phyloP scores from a whole-genome alignment of 768 basidiomycete genomes.

The Lactarius deliciosus region DNA sequence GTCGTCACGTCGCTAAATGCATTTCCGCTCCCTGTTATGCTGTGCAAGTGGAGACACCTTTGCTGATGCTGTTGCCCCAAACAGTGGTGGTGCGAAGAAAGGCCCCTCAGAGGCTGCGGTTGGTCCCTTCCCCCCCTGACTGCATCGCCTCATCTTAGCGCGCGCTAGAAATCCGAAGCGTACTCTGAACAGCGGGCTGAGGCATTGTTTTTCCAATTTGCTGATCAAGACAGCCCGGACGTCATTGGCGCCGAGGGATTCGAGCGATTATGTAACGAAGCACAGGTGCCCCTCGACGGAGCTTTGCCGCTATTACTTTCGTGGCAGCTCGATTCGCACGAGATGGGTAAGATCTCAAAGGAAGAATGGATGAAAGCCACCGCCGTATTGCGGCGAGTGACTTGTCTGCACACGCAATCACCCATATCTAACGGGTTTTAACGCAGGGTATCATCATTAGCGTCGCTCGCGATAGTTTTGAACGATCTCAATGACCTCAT shows the following conservation, averaged over 20 bases:
- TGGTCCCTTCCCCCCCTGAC: neutral
- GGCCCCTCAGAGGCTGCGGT: constrained; percentile 12
- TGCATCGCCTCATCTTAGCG: constrained; percentile 15
- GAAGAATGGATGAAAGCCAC: constrained; percentile 70
- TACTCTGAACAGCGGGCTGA: constrained; percentile 54
- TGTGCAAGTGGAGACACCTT: constrained; percentile 20
- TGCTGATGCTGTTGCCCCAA: constrained; percentile 19
- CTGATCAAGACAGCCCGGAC: constrained; percentile 49
- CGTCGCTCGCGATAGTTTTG: constrained; percentile 50
- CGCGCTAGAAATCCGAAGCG: constrained; percentile 32
- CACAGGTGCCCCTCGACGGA: constrained; percentile 71
- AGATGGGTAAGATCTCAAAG: constrained; percentile 70
- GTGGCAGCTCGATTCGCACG: constrained; percentile 69
- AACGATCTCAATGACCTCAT: constrained; percentile 66
- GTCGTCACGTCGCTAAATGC: constrained; percentile 23
- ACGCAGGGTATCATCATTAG: constrained; percentile 50
- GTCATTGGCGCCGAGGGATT: constrained; percentile 74
- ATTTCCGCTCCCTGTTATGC: constrained; percentile 25
- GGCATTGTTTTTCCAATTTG: constrained; percentile 59
- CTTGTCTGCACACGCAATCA: constrained; percentile 1
- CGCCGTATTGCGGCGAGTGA: constrained; percentile 44
- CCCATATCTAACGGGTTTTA: constrained; percentile 16
- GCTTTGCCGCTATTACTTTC: constrained; percentile 68
- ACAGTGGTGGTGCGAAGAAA: constrained; percentile 17
- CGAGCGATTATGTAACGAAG: constrained; percentile 66